Evolutionary conservation across 768 basidiomycete genomes (phyloP), one percentile per base, ranked within the genome.

Genomic region (Lactarius trivialis): DNA sequence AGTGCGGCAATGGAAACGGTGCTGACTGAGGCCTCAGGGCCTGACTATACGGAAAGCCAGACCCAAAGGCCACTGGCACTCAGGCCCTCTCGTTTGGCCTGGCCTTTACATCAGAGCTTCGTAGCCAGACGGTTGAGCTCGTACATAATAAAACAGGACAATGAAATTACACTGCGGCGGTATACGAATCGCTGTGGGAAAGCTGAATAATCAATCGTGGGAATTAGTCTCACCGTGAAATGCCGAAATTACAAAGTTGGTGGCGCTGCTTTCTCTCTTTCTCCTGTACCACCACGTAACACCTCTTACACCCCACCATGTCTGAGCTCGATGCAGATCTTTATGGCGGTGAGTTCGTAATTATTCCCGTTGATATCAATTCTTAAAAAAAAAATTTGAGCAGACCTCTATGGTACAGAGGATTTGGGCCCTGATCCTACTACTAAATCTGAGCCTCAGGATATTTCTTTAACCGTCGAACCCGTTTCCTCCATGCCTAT

Each of bases 311-410:
- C 50, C 28, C 34, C 14, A 26, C 60, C 2, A 88, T 88, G 87
- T 84, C 85, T 65, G 88, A 88, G 76, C 85, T 90, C 73, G 89
- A 93, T 74, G 88, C 88, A 75, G 92, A 93, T 74, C 83, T 93
- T 56, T 94, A 94, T 70, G 90, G 91, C 70, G 92, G 92, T 90
- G 71, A 60, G 84, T 70, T 12, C 6, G 3, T 55, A 9, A 15
- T 48, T 6, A 19, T n/a, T 24, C n/a, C 51, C 28, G 4, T 30
- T 11, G 26, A 1, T 56, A 43, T 28, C n/a, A n/a, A n/a, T n/a
- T n/a, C n/a, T n/a, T n/a, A n/a, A n/a, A n/a, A n/a, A n/a, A n/a
- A n/a, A n/a, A n/a, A 33, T 69, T 15, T 55, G 24, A 2, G 9
- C 33, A 60, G 67, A 90, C 71, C 82, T 91, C 43, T 91, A 91